These are phyloP conservation scores for Ilyonectria robusta DNA, from an alignment of 2,329 filamentous ascomycete genomes.

Conservation along the genomic window DNA sequence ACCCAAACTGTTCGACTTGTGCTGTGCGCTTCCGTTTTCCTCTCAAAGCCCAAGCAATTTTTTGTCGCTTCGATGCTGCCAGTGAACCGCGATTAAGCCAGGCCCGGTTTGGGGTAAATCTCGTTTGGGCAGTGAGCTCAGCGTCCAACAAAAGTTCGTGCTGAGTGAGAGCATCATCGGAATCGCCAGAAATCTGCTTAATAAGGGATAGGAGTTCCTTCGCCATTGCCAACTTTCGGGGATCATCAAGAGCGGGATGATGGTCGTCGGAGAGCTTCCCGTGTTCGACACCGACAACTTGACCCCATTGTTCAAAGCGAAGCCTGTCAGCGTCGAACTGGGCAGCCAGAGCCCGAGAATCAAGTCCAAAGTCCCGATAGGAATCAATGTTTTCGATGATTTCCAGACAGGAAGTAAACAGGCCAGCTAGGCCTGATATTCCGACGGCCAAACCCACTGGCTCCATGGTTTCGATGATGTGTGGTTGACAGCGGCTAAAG, in stretches of 20 bases:
- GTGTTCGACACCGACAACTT: not conserved
- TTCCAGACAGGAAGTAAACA: not conserved
- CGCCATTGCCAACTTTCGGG: not conserved
- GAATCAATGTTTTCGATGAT: not conserved
- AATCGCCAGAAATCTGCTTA: not conserved
- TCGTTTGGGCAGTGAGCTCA: no score
- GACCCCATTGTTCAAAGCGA: not conserved
- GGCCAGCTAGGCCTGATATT: not conserved
- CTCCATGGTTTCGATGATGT: not conserved
- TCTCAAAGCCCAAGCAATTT: conserved; percentile 1
- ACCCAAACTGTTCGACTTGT: not conserved
- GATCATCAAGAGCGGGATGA: not conserved
- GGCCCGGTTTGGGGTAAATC: not conserved
- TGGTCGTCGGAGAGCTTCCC: not conserved
- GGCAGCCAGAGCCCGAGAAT: not conserved
- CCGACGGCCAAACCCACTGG: not conserved
- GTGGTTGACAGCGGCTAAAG: not conserved
- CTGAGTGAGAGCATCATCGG: not conserved
- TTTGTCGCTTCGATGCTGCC: not conserved
- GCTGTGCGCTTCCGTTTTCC: conserved; percentile 5
- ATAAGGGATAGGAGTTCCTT: not conserved
- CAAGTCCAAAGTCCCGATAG: not conserved
- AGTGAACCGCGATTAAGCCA: not conserved
- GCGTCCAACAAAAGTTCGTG: no score
- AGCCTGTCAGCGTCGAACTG: not conserved